Conservation (phyloP, 1,139 yeast genomes). For the Suhomyces taliae region DNA sequence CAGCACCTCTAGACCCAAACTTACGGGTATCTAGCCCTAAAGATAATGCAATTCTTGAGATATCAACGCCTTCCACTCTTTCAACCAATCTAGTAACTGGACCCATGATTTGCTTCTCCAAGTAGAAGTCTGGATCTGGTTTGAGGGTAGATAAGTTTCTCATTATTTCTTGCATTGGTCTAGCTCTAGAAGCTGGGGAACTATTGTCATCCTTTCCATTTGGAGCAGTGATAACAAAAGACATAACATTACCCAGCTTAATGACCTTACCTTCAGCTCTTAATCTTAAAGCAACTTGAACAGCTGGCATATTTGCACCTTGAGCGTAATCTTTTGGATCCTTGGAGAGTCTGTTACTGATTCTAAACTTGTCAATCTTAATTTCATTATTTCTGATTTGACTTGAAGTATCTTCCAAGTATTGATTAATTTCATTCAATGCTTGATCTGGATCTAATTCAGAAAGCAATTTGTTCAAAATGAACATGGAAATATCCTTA, state of each 20-base stretch:
- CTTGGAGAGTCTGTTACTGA: conserved; percentile 73
- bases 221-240: conserved; percentile 69
- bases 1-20: conserved; percentile 54
- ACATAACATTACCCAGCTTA: conserved; percentile 86
- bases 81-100: conserved; percentile 89
- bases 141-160: conserved; percentile 48
- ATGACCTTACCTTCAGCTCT: conserved; percentile 79
- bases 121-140: conserved; percentile 78
- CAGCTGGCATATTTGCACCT: conserved; percentile 87
- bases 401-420: conserved; percentile 60
- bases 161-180: conserved; percentile 72
- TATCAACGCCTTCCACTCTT: conserved; percentile 84
- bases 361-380: conserved; percentile 63
- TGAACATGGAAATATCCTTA: conserved; percentile 79
- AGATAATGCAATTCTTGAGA: conserved; percentile 70
- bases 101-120: conserved; percentile 86
- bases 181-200: conserved; percentile 71
- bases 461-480: conserved; percentile 68
- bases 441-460: conserved; percentile 80
- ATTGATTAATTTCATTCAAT: conserved; percentile 67
- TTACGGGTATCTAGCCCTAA: conserved; percentile 76
- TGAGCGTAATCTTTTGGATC: conserved; percentile 74
- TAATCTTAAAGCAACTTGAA: conserved; percentile 85
- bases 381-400: conserved; percentile 64
- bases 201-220: conserved; percentile 36